Evolutionary conservation across 2,329 filamentous ascomycete genomes (phyloP), one percentile per base, ranked within the genome.

Genomic region (Ilyonectria robusta): DNA sequence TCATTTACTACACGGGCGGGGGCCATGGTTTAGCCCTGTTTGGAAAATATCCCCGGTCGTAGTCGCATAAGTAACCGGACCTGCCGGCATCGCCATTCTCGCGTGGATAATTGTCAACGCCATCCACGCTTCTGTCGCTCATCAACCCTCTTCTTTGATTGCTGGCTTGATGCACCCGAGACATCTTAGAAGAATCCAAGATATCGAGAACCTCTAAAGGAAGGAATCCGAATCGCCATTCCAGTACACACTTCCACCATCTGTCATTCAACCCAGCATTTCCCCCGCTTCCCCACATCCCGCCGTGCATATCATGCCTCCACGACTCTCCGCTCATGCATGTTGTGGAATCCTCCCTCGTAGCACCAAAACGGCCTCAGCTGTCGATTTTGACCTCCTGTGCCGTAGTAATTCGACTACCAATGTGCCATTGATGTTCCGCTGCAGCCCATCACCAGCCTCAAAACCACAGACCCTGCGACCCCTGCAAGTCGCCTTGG

Each of bases 261-360:
- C 46, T 42, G 23, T 46, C 17, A 26, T 59, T 17, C 47, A 59
- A 42, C 42, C 35, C 23, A 40, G 8, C 29, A 47, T 35, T 44
- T 54, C 53, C 29, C 44, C 51, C 51, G 63, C 63, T 62, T 66
- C 63, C 58, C 63, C 63, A 60, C 63, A 66, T 58, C 63, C 63
- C 63, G 58, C 63, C 46, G 21, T 60, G 56, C n/a, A 57, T 29
- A n/a, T 53, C 50, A 35, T 33, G 50, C 31, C 31, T 53, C 50
- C 29, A 35, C 33, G 58, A 58, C 63, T 66, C 63, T 66, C 63
- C 63, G 58, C 63, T 48, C 37, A 11, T 61, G 62, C 62, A 60
- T 47, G 61, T 21, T 37, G 54, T 59, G 47, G 47, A 58, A 54
- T 64, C 55, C 48, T 64, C 55, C 48, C 37, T 42, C 35, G 26